These are phyloP conservation scores for Grigorovia yakushimaensis DNA, from an alignment of 805 yeast genomes.

Conservation along the genomic window DNA sequence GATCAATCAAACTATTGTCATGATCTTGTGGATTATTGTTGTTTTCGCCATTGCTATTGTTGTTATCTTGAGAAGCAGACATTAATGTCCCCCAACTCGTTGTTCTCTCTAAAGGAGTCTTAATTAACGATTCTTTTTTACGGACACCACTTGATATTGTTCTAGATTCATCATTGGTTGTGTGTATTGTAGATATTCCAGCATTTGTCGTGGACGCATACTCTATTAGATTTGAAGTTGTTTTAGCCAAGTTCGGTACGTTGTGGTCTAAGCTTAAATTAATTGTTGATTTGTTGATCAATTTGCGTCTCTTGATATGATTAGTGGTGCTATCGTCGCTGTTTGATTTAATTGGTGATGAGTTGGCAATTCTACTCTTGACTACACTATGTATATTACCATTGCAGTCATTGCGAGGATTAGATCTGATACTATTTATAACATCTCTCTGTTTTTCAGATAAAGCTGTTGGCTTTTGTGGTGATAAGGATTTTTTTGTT, in stretches of 20 bases:
- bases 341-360: background rate
- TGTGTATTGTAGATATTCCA: background rate
- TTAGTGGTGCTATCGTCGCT: background rate
- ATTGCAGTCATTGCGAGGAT: background rate
- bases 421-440: background rate
- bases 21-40: conserved; percentile 1
- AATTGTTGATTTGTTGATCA: background rate
- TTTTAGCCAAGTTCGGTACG: background rate
- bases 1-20: background rate
- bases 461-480: background rate
- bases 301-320: background rate
- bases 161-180: background rate
- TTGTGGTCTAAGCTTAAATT: background rate
- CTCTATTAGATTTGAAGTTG: background rate
- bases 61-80: conserved; percentile 9
- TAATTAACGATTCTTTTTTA: background rate
- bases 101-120: conserved; percentile 11
- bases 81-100: conserved; percentile 26
- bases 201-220: background rate
- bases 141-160: background rate
- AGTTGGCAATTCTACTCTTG: background rate
- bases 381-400: background rate
- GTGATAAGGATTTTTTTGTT: background rate
- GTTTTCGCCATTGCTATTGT: background rate
- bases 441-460: background rate